Evolutionary conservation across 768 basidiomycete species (phyloP).

Genomic region (Amanita rimosa): DNA sequence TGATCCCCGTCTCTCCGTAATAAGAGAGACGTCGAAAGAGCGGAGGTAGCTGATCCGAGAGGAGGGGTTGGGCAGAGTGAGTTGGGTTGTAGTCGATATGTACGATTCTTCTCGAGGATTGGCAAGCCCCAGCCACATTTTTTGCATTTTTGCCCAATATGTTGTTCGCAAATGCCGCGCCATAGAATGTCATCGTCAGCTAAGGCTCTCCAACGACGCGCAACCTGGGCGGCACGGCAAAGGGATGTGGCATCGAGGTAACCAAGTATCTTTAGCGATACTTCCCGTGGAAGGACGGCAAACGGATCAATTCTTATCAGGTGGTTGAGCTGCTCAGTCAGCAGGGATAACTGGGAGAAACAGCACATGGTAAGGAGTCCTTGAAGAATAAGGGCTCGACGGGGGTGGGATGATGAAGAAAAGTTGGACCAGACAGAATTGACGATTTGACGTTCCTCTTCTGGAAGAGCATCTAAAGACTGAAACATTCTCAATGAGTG

Average conservation of each 20-base stretch:
- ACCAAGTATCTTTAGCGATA: constrained; percentile 76
- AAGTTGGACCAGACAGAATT: constrained; percentile 95
- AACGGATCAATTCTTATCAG: constrained; percentile 97
- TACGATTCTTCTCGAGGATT: constrained; percentile 67
- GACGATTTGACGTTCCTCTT: constrained; percentile 79
- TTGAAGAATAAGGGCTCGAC: constrained; percentile 88
- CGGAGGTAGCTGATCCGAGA: constrained; percentile 9
- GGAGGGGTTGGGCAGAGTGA: constrained; percentile 25
- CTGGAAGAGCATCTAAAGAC: constrained; percentile 84
- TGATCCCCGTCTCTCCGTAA: constrained; percentile 23
- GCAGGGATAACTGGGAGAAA: constrained; percentile 94
- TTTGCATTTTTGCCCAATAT: constrained; percentile 91
- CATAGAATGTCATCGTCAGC: constrained; percentile 96
- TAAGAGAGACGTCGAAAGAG: constrained; percentile 10
- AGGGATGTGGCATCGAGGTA: constrained; percentile 89
- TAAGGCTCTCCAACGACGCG: constrained; percentile 69
- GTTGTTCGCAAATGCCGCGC: constrained; percentile 95
- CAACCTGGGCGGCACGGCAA: constrained; percentile 89
- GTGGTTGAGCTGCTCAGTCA: constrained; percentile 83
- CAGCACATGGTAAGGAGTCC: constrained; percentile 99
- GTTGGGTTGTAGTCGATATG: constrained; percentile 25
- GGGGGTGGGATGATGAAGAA: constrained; percentile 85
- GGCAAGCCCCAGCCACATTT: constrained; percentile 99
- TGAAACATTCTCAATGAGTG: constrained; percentile 20
- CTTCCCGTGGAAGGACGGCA: constrained; percentile 79